Percentiles rank a stretch among this genome's conserved stretches.
These are phyloP conservation scores for Penicillium hordei DNA, from an alignment of 2,329 filamentous ascomycete genomes.

Conservation along the genomic window DNA sequence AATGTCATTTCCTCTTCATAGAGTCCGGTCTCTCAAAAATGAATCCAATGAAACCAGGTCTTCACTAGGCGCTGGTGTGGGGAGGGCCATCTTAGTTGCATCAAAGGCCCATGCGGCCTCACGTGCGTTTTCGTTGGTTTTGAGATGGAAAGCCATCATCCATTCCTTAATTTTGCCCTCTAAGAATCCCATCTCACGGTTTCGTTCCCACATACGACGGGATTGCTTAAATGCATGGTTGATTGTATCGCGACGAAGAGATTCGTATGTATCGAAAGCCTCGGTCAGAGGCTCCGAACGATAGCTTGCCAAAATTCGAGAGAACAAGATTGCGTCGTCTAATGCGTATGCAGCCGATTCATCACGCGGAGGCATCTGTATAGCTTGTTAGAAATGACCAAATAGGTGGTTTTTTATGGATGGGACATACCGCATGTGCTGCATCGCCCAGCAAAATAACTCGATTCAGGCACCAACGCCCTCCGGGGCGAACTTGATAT, in stretches of 20 bases:
- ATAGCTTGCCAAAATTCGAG: conserved; percentile 39
- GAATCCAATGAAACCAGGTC: conserved; percentile 28
- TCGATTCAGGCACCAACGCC: conserved; percentile 43
- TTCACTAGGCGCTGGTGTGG: conserved; percentile 24
- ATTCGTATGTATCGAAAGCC: conserved; percentile 42
- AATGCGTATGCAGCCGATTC: conserved; percentile 48
- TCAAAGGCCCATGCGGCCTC: conserved; percentile 40
- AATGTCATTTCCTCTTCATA: conserved; percentile 8
- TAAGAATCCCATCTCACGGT: conserved; percentile 41
- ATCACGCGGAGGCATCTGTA: conserved; percentile 49
- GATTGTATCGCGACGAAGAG: conserved; percentile 39
- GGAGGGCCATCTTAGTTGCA: conserved; percentile 35
- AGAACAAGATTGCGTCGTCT: conserved; percentile 47
- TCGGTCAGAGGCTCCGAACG: conserved; percentile 33
- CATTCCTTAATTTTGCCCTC: conserved; percentile 41
- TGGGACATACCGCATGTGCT: conserved; percentile 45
- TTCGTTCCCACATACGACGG: conserved; percentile 40
- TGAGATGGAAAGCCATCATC: conserved; percentile 39
- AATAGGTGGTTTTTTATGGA: background rate
- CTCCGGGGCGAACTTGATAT: conserved; percentile 41
- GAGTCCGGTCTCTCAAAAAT: conserved; percentile 22
- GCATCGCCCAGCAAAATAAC: conserved; percentile 49
- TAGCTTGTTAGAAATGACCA: conserved; percentile 6
- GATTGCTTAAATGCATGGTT: conserved; percentile 43
- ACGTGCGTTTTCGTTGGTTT: conserved; percentile 24